Evolutionary conservation across 179 eudicot genomes (phyloP), one percentile per base, ranked within the genome.

Genomic region (Silene coronaria): DNA sequence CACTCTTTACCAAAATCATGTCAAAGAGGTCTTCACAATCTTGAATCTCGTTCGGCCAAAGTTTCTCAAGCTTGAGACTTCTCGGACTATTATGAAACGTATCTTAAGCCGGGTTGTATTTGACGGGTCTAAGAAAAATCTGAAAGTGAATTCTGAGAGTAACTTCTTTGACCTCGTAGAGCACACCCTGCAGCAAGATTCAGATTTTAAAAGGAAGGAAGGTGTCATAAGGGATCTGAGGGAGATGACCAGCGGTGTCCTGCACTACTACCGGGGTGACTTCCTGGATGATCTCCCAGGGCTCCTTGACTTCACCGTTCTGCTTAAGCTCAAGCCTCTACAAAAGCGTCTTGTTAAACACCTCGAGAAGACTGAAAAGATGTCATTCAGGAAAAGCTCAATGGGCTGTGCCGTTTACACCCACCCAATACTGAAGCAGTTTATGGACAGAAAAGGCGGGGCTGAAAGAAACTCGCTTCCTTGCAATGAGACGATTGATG

Each of bases 241-340:
- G 55, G 95, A 95, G 76, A 91, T 95, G 97, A 95, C 99, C 0
- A 82, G 84, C 26, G 85, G 77, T 23, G 96, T 95, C 60, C 83
- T 95, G 32, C 98, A 92, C 64, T 94, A 87, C 73, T 91, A 92
- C 67, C 85, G 84, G 73, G 97, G 96, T 9, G 96, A 92, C 75
- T 89, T 85, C 79, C 81, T 91, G 53, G 97, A 91, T 72, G 97
- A 91, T 73, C 80, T 93, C 36, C 98, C 98, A 0, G 93, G 98
- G 2, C 86, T 91, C 36, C 83, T 91, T 10, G 98, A 93, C 74
- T 93, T 87, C 75, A 85, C 97, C 5, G 87, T 93, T 5, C 86
- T 84, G 69, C 90, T 93, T n/a, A 75, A 80, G 59, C 86, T 93
- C 63, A 87, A 78, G 45, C 80, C 84, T 2, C 79, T 28, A 53